Base-by-base conservation (phyloP, 352 stramenopile species). In the Nannochloropsis limnetica region DNA sequence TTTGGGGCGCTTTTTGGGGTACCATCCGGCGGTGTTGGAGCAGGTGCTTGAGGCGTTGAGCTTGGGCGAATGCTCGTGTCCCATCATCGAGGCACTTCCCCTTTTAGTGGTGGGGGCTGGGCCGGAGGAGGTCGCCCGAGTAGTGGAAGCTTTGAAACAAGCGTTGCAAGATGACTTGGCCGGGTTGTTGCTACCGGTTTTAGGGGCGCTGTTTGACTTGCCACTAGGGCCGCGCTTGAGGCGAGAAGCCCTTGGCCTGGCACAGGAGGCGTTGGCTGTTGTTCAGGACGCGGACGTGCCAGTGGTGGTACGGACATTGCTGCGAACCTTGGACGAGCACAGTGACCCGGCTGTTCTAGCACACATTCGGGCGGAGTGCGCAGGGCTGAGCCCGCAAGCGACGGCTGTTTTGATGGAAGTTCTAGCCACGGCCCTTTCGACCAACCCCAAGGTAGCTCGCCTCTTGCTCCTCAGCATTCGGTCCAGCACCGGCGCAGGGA, bases 31-130 rank as follows among this genome's bases (percentile, higher is more conserved):
- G 20, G 61, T 74, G n/a, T 29, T 74, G 61, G 61, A 74, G 61
- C 61, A 74, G 61, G 61, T 74, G n/a, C 61, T 74, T 8, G 61
- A 74, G 61, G 61, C 61, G n/a, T 29, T 74, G 61, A 74, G 61
- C 61, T 29, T 74, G 4, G 61, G 61, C 61, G 61, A 74, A 29
- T 31, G 25, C 61, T 74, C 61, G 61, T 8, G 61, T 74, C 61
- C 61, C n/a, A 74, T 74, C 61, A 74, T 74, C 61, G 61, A 74
- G n/a, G 6, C 61, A 25, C 61, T 74, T 20, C 61, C 61, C n/a
- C 61, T 74, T 20, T 20, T 74, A 1, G 61, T 74, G 11, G 61
- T 74, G 20, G 61, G 61, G 61, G 61, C 61, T 15, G 61, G n/a
- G 61, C 61, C 61, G n/a, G 61, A 25, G 25, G 61, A 74, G 61